Evolutionary conservation across 2,329 filamentous ascomycete species (phyloP), one percentile per base, ranked within the genome.

Genomic region (Neofusicoccum sp.): DNA sequence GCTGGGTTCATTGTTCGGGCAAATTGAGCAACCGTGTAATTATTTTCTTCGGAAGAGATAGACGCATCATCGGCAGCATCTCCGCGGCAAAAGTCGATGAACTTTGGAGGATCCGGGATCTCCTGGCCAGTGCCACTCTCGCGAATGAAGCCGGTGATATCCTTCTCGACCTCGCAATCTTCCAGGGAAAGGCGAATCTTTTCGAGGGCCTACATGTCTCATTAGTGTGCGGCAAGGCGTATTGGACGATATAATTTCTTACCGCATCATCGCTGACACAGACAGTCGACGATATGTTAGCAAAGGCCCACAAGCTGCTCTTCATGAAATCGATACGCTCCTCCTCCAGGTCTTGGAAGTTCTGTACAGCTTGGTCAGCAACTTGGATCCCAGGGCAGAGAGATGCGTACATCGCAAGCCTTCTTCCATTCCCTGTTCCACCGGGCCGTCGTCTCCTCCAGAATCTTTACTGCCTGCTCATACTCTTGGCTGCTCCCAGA

Each of bases 361-460:
- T 99, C 82, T 96, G 62, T 41, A 24, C 20, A 51, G 16, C 24
- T 38, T n/a, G n/a, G 40, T 60, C n/a, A 56, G 51, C 8, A 24
- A 8, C 26, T 14, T 40, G 51, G 61, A 68, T 70, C 11, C 31
- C 34, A 6, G 1, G 16, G 30, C 14, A 24, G 28, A 31, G 5
- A 20, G 16, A 11, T 33, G 72, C 80, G 61, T 70, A 84, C 82
- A 70, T 89, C 96, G 69, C 95, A 96, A 1, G 93, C 95, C 20
- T 90, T 87, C 77, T 98, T 99, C 95, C 95, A 99, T 74, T 99
- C 95, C 69, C 93, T 85, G 72, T 99, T 99, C 95, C 95, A 99
- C 59, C 93, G 85, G 4, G 86, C 89, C 0, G 95, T 99, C 0
- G 95, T 99, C 67, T 98, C 95, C 71, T 99, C 93, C 4, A 99